Evolutionary conservation across 257 asterid genomes (phyloP).

Genomic region (Mitragyna speciosa): DNA sequence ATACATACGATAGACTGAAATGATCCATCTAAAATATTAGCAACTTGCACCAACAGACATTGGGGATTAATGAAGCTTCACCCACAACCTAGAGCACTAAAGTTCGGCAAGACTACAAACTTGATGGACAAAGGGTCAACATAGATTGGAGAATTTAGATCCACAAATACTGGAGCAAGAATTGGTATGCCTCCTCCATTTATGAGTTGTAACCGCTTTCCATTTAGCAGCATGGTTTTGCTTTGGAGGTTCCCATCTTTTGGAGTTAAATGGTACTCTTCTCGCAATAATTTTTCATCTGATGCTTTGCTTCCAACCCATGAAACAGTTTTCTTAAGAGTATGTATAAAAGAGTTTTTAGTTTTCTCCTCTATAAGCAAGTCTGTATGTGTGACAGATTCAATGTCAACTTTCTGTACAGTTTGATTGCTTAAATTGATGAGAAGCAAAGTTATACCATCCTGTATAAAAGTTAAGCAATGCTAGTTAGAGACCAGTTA

Average conservation of each 20-base stretch:
- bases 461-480: conserved; percentile 41
- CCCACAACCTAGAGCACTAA: conserved; percentile 26
- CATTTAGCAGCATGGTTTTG: conserved; percentile 59
- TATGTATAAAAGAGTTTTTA: conserved; percentile 33
- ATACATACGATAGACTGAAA: background rate
- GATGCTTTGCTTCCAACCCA: conserved; percentile 75
- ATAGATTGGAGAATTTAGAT: conserved; percentile 37
- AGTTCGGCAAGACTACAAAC: conserved; percentile 67
- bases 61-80: conserved; percentile 18
- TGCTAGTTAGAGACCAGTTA: background rate
- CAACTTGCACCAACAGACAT: background rate
- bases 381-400: conserved; percentile 30
- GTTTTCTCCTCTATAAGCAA: conserved; percentile 18
- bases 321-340: conserved; percentile 57
- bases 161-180: conserved; percentile 40
- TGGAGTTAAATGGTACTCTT: conserved; percentile 80
- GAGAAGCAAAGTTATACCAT: conserved; percentile 69
- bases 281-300: conserved; percentile 48
- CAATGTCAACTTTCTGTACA: conserved; percentile 35
- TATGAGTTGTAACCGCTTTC: conserved; percentile 44
- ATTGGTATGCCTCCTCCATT: conserved; percentile 50
- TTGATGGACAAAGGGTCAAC: conserved; percentile 64
- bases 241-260: conserved; percentile 50
- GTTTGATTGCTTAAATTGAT: conserved; percentile 79
- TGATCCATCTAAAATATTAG: background rate